Percentiles rank a stretch among this genome's conserved stretches.
phyloP scores from a whole-genome alignment of 768 basidiomycete species.

The Mrakia blollopis region DNA sequence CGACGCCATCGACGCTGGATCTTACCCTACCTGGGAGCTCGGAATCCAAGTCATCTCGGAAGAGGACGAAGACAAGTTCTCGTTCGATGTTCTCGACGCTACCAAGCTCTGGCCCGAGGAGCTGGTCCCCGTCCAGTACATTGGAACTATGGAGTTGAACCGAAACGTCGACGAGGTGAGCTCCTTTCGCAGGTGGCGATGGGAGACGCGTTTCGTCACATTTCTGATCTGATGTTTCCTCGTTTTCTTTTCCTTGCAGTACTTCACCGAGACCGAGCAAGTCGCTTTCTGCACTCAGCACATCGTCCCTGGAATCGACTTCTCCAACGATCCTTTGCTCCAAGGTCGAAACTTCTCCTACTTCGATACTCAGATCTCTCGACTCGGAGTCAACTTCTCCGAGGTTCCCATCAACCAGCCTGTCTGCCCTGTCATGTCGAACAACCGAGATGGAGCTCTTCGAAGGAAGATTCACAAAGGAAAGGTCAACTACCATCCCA shows the following conservation, averaged over 20 bases:
- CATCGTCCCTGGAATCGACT: conserved; percentile 53
- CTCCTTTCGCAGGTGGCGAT: background rate
- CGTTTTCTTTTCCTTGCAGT: conserved; percentile 39
- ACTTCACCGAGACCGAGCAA: conserved; percentile 82
- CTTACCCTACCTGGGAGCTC: conserved; percentile 71
- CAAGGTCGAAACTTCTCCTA: conserved; percentile 60
- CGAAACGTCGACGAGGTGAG: conserved; percentile 41
- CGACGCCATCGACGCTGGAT: conserved; percentile 71
- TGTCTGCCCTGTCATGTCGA: conserved; percentile 43
- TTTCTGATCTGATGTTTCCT: background rate
- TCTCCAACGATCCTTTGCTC: conserved; percentile 62
- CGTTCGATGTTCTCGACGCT: conserved; percentile 55
- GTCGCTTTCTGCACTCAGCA: conserved; percentile 73
- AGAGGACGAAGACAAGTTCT: conserved; percentile 69
- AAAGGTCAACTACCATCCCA: conserved; percentile 74
- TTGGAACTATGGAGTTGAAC: conserved; percentile 63
- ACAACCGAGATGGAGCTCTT: conserved; percentile 46
- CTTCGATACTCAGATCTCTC: conserved; percentile 65
- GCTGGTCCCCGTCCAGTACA: conserved; percentile 65
- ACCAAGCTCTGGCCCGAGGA: conserved; percentile 69
- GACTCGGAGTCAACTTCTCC: conserved; percentile 68
- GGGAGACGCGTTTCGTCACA: conserved; percentile 32
- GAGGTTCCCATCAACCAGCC: conserved; percentile 67
- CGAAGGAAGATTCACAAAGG: conserved; percentile 32
- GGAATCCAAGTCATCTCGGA: conserved; percentile 69